Evolutionary conservation across 2,329 filamentous ascomycete species (phyloP), one percentile per base, ranked within the genome.

Genomic region (Monilinia fructicola): DNA sequence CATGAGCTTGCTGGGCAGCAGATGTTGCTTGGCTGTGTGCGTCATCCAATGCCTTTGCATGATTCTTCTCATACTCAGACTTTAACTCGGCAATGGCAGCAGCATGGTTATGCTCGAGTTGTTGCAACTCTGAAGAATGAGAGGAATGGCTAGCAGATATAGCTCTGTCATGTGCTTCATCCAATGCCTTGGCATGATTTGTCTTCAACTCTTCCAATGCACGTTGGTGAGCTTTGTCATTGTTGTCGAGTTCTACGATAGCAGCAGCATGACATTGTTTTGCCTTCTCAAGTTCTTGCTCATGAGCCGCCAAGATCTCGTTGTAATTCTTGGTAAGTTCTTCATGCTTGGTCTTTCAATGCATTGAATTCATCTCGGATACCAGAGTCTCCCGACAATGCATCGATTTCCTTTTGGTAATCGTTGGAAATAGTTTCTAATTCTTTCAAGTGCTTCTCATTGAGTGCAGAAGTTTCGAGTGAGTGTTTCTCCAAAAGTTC

Each of bases 361-460:
- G 85, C 84, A 67, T 87, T 82, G 68, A 85, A 88, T 76, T 87
- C 85, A 70, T 84, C 83, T 78, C 87, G 87, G 77, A 87, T 87
- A 74, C 84, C 84, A 18, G 86, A 85, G 69, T 89, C 85, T 28
- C 85, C 86, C 66, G 83, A 82, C 21, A 88, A 81, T 67, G 83
- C 83, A 73, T 88, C 86, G 64, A 89, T 88, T 75, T 89, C 86
- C n/a, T 82, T 81, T 74, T 88, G 84, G 70, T 87, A 87, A 70
- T 88, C 86, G 69, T 84, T 79, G 1, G 85, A 85, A 65, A 89
- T 76, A 68, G 81, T 82, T 75, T 84, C 80, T 70, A 89, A 80
- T 73, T 86, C 84, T 70, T 83, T 81, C 68, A 85, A 81, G 73
- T 89, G 84, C 50, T 84, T 81, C 59, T 67, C 65, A 28, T 67